Evolutionary conservation across 75 land plant species (phyloP).

Genomic region (Sequoia sempervirens): DNA sequence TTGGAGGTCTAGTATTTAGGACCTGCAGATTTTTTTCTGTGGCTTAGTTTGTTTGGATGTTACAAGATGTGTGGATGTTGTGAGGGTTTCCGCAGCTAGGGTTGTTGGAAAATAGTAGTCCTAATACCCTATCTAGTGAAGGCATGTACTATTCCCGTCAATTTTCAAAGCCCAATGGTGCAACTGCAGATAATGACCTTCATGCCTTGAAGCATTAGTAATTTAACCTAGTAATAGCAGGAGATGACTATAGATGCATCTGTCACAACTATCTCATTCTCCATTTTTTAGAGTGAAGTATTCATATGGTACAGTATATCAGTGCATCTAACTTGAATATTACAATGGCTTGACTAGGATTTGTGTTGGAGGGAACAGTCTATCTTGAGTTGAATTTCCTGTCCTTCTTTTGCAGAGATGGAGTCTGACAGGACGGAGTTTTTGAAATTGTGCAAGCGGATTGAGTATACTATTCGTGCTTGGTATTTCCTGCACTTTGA

Average conservation of each 20-base stretch:
- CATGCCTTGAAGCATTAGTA: background rate
- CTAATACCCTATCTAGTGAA: background rate
- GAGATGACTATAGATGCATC: background rate
- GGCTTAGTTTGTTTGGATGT: background rate
- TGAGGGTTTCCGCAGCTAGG: background rate
- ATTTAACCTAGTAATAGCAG: background rate
- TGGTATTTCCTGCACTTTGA: conserved; percentile 92
- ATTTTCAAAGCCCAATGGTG: background rate
- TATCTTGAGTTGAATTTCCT: background rate
- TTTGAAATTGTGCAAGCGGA: conserved; percentile 68
- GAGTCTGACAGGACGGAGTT: conserved; percentile 68
- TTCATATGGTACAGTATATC: background rate
- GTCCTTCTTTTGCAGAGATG: conserved; percentile 40
- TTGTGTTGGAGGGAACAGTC: background rate
- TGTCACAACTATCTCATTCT: too few species aligned
- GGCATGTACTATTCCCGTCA: background rate
- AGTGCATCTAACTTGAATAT: background rate
- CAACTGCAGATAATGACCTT: background rate
- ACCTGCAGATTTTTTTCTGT: background rate
- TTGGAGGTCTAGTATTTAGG: background rate
- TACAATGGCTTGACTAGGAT: background rate
- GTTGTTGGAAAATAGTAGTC: background rate
- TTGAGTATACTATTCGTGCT: conserved; percentile 91
- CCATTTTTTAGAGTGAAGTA: background rate
- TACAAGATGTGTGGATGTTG: background rate